Percentiles rank a stretch among this genome's conserved stretches.
Evolutionary conservation across 805 yeast genomes (phyloP).

Genomic region (Metschnikowia proteae): DNA sequence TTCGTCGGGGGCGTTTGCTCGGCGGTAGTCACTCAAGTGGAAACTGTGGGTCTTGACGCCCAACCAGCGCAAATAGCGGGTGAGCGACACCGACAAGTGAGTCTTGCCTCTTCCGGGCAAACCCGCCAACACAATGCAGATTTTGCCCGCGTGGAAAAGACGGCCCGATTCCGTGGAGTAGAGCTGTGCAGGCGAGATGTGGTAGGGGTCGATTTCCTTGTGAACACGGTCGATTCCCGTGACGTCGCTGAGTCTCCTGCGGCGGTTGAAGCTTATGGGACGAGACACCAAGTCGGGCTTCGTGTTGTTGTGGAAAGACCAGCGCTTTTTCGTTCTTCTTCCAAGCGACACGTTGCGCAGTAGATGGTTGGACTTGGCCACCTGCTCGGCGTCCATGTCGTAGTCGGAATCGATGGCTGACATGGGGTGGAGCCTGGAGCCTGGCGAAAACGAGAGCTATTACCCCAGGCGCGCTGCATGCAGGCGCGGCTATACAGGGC

Average conservation of each 20-base stretch:
- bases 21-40: slow-evolving; percentile 87
- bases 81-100: slow-evolving; percentile 82
- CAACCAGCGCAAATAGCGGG: slow-evolving; percentile 91
- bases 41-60: slow-evolving; percentile 79
- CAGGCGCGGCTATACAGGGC: background rate
- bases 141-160: slow-evolving; percentile 92
- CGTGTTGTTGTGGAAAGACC: slow-evolving; percentile 40
- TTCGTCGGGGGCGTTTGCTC: slow-evolving; percentile 45
- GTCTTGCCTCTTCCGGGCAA: slow-evolving; percentile 96
- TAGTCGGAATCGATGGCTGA: slow-evolving; percentile 30
- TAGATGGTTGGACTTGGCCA: slow-evolving; percentile 34
- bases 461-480: slow-evolving; percentile 7
- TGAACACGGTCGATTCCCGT: slow-evolving; percentile 60
- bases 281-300: slow-evolving; percentile 37
- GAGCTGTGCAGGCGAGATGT: slow-evolving; percentile 86
- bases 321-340: slow-evolving; percentile 37
- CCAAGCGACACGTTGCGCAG: slow-evolving; percentile 27
- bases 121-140: slow-evolving; percentile 85
- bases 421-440: slow-evolving; percentile 5
- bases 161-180: slow-evolving; percentile 91
- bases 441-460: background rate
- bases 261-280: slow-evolving; percentile 25
- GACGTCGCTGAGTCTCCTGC: slow-evolving; percentile 38
- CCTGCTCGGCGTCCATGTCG: slow-evolving; percentile 31
- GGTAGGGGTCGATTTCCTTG: slow-evolving; percentile 52